These are phyloP conservation scores for Suhomyces xylopsoci DNA, from an alignment of 805 yeast genomes.

Conservation along the genomic window DNA sequence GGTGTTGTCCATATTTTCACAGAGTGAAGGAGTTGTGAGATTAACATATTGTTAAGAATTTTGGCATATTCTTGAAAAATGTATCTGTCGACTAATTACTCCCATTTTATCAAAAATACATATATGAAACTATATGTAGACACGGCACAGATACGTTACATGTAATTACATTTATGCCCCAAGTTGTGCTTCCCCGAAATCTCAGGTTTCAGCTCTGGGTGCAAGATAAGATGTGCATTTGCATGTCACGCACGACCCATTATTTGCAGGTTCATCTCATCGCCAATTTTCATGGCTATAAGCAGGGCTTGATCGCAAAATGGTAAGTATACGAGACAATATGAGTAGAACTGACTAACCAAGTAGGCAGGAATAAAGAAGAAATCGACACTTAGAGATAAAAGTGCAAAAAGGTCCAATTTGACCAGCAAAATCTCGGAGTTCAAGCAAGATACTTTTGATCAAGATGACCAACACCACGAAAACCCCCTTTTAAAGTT, in stretches of 20 bases:
- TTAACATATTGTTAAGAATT: neutral
- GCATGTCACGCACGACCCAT: neutral
- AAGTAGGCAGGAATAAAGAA: constrained; percentile 30
- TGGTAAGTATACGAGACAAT: constrained; percentile 2
- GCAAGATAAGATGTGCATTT: neutral
- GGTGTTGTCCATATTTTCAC: no score
- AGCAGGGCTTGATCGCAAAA: neutral
- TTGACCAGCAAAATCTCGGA: constrained; percentile 26
- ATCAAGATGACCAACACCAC: constrained; percentile 11
- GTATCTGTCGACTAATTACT: neutral
- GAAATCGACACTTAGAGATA: constrained; percentile 34
- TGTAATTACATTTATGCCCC: no score
- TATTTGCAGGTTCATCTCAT: constrained; percentile 1
- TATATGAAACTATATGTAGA: neutral
- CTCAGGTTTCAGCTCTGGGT: neutral
- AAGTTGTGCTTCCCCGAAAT: no score
- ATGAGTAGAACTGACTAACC: neutral
- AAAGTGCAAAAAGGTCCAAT: constrained; percentile 21
- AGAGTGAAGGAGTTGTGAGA: no score
- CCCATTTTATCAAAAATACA: no score
- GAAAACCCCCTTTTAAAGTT: constrained; percentile 53
- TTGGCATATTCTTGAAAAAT: neutral
- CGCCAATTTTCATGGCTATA: neutral
- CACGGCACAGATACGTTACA: no score
- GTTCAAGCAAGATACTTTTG: constrained; percentile 17